Evolutionary conservation across 257 asterid genomes (phyloP).

Genomic region (Scutellaria barbata): DNA sequence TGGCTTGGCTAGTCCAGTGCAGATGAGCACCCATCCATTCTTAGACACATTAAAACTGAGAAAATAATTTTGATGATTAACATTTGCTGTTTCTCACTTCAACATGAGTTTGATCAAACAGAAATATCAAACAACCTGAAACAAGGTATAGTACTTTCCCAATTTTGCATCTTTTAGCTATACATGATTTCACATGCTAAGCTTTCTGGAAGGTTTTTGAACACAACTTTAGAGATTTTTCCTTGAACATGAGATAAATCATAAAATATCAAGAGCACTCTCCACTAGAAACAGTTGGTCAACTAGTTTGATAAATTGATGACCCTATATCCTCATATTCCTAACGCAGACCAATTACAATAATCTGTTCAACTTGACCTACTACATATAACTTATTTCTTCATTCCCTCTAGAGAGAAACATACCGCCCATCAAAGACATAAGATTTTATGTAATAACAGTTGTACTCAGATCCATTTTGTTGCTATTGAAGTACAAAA

Average conservation of each 20-base stretch:
- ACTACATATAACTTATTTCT: not conserved
- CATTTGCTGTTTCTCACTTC: not conserved
- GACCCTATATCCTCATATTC: not conserved
- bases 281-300: slow-evolving; percentile 2
- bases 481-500: not conserved
- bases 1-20: not conserved
- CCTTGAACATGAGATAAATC: not conserved
- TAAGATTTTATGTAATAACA: not conserved
- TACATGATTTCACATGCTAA: not conserved
- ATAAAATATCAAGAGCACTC: not conserved
- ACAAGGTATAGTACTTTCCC: not conserved
- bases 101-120: slow-evolving; percentile 3
- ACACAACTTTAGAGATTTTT: no score
- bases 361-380: not conserved
- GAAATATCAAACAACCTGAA: not conserved
- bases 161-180: not conserved
- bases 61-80: not conserved
- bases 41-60: not conserved
- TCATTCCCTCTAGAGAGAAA: not conserved
- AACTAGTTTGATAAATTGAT: not conserved
- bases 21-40: not conserved
- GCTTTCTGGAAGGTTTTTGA: not conserved
- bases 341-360: not conserved
- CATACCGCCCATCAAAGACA: not conserved
- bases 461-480: not conserved